Percentiles rank a stretch among this genome's conserved stretches.
Evolutionary conservation across 1,139 yeast species (phyloP).

Genomic region (Suhomyces wounanorum): DNA sequence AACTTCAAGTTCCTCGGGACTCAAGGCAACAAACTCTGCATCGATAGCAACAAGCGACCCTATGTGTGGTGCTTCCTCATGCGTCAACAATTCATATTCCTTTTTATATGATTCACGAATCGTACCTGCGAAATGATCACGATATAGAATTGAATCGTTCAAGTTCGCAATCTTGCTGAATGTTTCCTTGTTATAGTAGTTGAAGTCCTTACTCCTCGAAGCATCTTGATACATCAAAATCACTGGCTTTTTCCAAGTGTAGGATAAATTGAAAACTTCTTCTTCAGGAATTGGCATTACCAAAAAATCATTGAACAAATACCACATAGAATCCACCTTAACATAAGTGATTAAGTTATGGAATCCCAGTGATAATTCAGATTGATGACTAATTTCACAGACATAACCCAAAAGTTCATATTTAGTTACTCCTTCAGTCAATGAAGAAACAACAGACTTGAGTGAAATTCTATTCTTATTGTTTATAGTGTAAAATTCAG

Average conservation of each 20-base stretch:
- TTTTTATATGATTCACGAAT: conserved; percentile 58
- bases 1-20: conserved; percentile 80
- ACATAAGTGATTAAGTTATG: conserved; percentile 63
- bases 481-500: conserved; percentile 52
- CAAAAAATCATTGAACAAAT: conserved; percentile 85
- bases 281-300: conserved; percentile 79
- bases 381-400: conserved; percentile 63
- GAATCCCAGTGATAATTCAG: conserved; percentile 47
- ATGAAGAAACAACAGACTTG: conserved; percentile 37
- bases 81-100: conserved; percentile 67
- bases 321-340: conserved; percentile 66
- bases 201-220: conserved; percentile 25
- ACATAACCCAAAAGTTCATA: conserved; percentile 70
- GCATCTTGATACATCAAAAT: conserved; percentile 65
- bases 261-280: conserved; percentile 66
- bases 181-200: conserved; percentile 25
- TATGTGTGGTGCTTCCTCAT: conserved; percentile 66
- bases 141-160: conserved; percentile 66
- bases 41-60: conserved; percentile 90
- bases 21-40: conserved; percentile 90
- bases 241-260: conserved; percentile 84
- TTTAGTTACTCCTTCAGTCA: conserved; percentile 31
- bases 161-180: conserved; percentile 34
- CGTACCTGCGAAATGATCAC: conserved; percentile 76
- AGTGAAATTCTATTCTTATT: conserved; percentile 30